Conservation (phyloP, 805 yeast genomes). For the Yamadazyma laniorum region DNA sequence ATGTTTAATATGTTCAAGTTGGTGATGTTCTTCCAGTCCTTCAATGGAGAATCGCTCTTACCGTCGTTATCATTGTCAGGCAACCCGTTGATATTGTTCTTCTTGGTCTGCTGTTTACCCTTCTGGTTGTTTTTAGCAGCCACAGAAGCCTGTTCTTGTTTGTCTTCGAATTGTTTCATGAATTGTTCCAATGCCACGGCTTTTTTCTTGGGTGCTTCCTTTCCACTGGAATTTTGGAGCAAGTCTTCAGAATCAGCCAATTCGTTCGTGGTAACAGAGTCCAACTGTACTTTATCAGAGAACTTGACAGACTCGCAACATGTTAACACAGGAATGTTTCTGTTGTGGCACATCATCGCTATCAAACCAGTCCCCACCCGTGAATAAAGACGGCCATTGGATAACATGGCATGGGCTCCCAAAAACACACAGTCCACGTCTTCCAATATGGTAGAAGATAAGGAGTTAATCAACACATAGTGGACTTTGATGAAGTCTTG, state of each 20-base stretch:
- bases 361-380: constrained; percentile 93
- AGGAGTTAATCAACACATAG: constrained; percentile 75
- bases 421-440: constrained; percentile 88
- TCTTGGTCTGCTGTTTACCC: constrained; percentile 9
- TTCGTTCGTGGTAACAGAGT: constrained; percentile 92
- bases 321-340: constrained; percentile 90
- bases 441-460: constrained; percentile 71
- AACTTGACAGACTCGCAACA: constrained; percentile 95
- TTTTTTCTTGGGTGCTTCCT: constrained; percentile 54
- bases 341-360: constrained; percentile 84
- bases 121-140: constrained; percentile 3
- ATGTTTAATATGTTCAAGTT: constrained; percentile 74
- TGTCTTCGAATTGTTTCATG: constrained; percentile 40
- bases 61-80: constrained; percentile 19
- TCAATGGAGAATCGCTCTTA: constrained; percentile 41
- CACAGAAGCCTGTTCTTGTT: constrained; percentile 8
- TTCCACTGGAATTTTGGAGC: constrained; percentile 45
- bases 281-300: constrained; percentile 92
- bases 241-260: constrained; percentile 77
- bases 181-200: constrained; percentile 69
- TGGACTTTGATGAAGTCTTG: constrained; percentile 65
- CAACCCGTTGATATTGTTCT: constrained; percentile 18
- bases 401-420: constrained; percentile 96
- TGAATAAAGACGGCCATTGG: constrained; percentile 89
- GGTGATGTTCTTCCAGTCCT: constrained; percentile 63